Conservation (phyloP, 1,284 basidiomycete species). For the Pulveroboletus sp. region DNA sequence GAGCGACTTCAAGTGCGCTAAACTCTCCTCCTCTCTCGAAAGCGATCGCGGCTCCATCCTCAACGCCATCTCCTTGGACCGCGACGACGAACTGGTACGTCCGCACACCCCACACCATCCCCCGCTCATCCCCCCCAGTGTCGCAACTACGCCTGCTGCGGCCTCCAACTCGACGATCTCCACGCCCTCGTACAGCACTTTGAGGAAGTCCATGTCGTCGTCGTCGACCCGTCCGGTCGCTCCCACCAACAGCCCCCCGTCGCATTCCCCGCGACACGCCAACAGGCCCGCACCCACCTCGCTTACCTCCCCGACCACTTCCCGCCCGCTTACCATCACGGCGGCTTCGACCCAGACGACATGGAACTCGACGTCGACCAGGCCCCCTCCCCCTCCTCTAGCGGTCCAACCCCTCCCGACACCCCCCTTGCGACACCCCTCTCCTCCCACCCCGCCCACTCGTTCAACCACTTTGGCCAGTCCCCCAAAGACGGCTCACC, state of each 20-base stretch:
- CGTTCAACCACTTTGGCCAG: conserved; percentile 44
- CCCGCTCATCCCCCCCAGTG: conserved; percentile 40
- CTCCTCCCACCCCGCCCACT: conserved; percentile 41
- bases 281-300: conserved; percentile 19
- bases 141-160: conserved; percentile 83
- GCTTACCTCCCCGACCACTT: conserved; percentile 20
- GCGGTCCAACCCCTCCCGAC: conserved; percentile 44
- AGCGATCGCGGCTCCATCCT: conserved; percentile 59
- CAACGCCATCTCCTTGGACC: conserved; percentile 65
- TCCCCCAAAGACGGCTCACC: conserved; percentile 25
- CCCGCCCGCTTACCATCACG: conserved; percentile 24
- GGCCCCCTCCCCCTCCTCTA: conserved; percentile 45
- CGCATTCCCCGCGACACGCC: conserved; percentile 40
- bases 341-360: conserved; percentile 66
- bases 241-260: conserved; percentile 42
- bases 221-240: conserved; percentile 55
- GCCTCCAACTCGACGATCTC: conserved; percentile 72
- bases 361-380: conserved; percentile 73
- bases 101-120: background rate
- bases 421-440: conserved; percentile 49
- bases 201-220: conserved; percentile 78
- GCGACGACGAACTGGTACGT: conserved; percentile 51
- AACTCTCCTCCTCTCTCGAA: conserved; percentile 56
- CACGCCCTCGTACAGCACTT: conserved; percentile 87
- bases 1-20: conserved; percentile 50